Conservation (phyloP, 2,329 filamentous ascomycete species). For the Aspergillus transmontanensis region DNA sequence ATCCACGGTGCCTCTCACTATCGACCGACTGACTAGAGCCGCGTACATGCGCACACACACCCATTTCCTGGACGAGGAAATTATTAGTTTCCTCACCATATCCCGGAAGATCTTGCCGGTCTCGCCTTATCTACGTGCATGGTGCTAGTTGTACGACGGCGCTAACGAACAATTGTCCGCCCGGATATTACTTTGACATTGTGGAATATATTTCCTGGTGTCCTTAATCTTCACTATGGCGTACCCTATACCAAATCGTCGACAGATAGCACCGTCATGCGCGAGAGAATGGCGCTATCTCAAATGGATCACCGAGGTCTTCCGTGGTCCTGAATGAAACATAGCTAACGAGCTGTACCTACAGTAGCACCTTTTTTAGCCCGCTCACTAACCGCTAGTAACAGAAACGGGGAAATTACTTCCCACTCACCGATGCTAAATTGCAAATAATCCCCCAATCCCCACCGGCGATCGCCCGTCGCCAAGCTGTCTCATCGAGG, state of each 20-base stretch:
- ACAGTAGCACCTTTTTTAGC: conserved; percentile 31
- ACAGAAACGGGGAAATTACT: conserved; percentile 23
- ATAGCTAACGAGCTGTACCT: conserved; percentile 30
- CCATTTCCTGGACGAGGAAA: neutral
- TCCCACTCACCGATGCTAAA: conserved; percentile 15
- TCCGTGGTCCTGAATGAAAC: conserved; percentile 1
- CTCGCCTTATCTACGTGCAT: neutral
- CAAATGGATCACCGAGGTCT: conserved; percentile 4
- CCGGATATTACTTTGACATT: neutral
- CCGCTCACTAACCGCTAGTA: conserved; percentile 11
- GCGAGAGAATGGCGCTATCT: conserved; percentile 3
- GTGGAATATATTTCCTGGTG: neutral
- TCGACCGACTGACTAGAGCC: neutral
- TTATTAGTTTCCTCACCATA: neutral
- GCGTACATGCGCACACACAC: neutral
- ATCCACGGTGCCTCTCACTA: neutral
- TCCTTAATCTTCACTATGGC: neutral
- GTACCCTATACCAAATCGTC: neutral
- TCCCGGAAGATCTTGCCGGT: neutral
- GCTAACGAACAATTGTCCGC: neutral
- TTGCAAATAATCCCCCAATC: conserved; percentile 15
- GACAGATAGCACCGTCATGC: neutral
- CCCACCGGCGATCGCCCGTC: conserved; percentile 37
- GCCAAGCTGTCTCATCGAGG: conserved; percentile 32
- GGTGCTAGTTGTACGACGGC: neutral